A percentile compares a stretch with the other conserved stretches of the same genome.
Conservation (phyloP, 495 filamentous ascomycete genomes). For the Aspergillus sparsus region DNA sequence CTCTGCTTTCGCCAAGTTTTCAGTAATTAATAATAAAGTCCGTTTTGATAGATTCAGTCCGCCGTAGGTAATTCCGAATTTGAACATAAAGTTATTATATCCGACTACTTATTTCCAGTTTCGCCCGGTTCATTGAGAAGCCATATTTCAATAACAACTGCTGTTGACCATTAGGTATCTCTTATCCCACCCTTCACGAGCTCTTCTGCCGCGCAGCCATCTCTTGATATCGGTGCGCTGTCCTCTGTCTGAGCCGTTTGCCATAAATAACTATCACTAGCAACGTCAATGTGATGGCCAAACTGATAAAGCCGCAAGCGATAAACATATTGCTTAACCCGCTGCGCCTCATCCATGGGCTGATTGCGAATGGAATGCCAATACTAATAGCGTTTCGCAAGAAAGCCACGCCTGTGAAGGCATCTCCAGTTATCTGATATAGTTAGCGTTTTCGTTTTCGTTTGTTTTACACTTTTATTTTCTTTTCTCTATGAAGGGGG, state of each 20-base stretch:
- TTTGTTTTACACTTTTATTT: no score
- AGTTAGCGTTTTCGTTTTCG: no score
- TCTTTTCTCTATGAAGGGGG: background rate
- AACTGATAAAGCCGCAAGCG: slow-evolving; percentile 33
- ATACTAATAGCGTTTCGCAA: slow-evolving; percentile 37
- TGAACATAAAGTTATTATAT: no score
- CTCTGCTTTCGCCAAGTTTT: no score
- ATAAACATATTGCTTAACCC: slow-evolving; percentile 40
- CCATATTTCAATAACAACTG: no score
- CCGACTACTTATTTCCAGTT: no score
- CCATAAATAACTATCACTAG: slow-evolving; percentile 36
- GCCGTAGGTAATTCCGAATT: no score
- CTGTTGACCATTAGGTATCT: no score
- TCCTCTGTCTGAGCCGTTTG: slow-evolving; percentile 23
- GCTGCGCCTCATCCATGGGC: slow-evolving; percentile 32
- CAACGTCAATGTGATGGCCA: slow-evolving; percentile 25
- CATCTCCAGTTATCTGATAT: slow-evolving; percentile 38
- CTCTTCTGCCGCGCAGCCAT: slow-evolving; percentile 10
- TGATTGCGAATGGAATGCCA: slow-evolving; percentile 38
- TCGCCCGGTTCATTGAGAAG: no score
- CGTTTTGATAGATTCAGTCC: no score
- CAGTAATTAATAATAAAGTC: no score
- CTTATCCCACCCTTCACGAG: no score
- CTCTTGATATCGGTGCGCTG: slow-evolving; percentile 9
- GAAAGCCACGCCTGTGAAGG: slow-evolving; percentile 39